Conservation (phyloP, 164 flowering plant species). For the Echeveria elegans region DNA sequence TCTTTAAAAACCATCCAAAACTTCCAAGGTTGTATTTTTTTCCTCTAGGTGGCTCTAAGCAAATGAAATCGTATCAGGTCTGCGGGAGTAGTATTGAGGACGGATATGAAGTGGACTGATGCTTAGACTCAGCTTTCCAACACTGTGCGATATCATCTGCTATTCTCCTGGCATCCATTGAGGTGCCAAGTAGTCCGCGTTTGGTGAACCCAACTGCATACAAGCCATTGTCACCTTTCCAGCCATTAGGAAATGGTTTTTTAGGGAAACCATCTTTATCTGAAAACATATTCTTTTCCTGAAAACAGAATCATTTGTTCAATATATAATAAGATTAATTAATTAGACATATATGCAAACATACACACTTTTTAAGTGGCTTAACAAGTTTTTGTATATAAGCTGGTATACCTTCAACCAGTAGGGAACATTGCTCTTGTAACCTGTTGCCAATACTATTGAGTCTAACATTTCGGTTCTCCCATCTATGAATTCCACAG, state of each 20-base stretch:
- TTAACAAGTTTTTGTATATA: background rate
- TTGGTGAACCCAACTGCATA: slow-evolving; percentile 82
- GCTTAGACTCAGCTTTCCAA: slow-evolving; percentile 24
- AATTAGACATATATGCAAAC: too few species aligned
- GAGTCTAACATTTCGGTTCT: slow-evolving; percentile 33
- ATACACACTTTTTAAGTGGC: background rate
- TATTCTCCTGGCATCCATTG: slow-evolving; percentile 62
- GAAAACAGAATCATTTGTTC: slow-evolving; percentile 6
- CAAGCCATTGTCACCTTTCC: slow-evolving; percentile 70
- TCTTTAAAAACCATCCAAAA: background rate
- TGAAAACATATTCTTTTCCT: slow-evolving; percentile 62
- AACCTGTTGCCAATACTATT: slow-evolving; percentile 61
- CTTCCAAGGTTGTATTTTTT: background rate
- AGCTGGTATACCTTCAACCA: slow-evolving; percentile 48
- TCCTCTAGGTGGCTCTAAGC: background rate
- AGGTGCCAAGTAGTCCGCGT: slow-evolving; percentile 65
- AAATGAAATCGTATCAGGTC: background rate
- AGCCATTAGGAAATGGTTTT: slow-evolving; percentile 66
- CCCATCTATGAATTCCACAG: slow-evolving; percentile 34
- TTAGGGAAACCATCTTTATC: slow-evolving; percentile 62
- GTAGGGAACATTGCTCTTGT: slow-evolving; percentile 61
- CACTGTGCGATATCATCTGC: slow-evolving; percentile 47
- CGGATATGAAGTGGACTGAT: background rate
- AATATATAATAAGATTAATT: background rate
- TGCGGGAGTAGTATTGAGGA: slow-evolving; percentile 1